phyloP scores from a whole-genome alignment of 2,329 filamentous ascomycete genomes.

The Colletotrichum kahawae region DNA sequence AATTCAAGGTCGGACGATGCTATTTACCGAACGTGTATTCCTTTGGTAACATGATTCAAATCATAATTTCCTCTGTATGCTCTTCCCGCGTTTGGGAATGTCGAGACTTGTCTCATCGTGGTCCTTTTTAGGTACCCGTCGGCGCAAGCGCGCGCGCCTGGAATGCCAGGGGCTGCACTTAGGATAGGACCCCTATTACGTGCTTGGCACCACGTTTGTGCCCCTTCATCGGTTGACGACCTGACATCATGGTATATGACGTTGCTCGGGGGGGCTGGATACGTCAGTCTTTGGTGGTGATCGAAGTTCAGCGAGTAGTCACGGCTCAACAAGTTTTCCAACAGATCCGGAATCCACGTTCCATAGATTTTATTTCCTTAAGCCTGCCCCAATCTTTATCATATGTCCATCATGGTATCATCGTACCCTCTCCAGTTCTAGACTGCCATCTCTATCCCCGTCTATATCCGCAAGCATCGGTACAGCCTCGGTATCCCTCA shows the following conservation, averaged over 20 bases:
- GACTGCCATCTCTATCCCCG: slow-evolving; percentile 29
- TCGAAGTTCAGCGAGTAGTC: neutral
- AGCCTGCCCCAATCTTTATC: neutral
- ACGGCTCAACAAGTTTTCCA: neutral
- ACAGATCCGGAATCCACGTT: neutral
- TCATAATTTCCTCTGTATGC: slow-evolving; percentile 6
- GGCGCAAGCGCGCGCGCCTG: neutral
- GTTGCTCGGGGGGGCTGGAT: neutral
- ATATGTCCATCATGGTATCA: neutral
- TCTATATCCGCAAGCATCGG: slow-evolving; percentile 42
- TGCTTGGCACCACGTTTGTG: neutral
- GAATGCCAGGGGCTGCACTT: neutral
- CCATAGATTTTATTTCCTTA: neutral
- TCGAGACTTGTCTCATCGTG: slow-evolving; percentile 7
- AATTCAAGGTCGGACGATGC: neutral
- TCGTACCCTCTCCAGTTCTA: slow-evolving; percentile 8
- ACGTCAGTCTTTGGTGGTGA: neutral
- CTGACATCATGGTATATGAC: neutral
- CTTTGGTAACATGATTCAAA: neutral
- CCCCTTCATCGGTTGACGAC: neutral
- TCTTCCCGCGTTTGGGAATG: slow-evolving; percentile 10
- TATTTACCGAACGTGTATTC: neutral
- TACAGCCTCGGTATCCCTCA: slow-evolving; percentile 39
- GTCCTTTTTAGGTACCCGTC: neutral
- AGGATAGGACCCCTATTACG: neutral